Evolutionary conservation across 164 flowering plant genomes (phyloP), one percentile per base, ranked within the genome.

Genomic region (Cinnamomum micranthum): DNA sequence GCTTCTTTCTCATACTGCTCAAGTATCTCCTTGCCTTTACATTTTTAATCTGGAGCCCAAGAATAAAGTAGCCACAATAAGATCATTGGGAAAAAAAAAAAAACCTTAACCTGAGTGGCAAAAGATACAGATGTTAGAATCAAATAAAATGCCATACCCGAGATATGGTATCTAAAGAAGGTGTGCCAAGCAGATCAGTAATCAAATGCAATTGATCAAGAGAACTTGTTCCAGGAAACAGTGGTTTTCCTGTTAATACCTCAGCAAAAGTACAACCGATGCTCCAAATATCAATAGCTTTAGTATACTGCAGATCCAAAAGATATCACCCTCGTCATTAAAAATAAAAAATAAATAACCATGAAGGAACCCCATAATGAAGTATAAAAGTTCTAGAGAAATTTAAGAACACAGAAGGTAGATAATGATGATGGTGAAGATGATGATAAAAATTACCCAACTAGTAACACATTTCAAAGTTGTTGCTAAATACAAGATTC

Each of bases 181-280:
- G 97, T 51, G 97, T 92, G 27, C 98, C 98, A 78, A 94, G 98
- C 65, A 94, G 85, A 79, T 94, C 98, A 5, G 98, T 94, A 88
- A 92, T 94, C 82, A 94, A 80, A 83, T 94, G 97, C 83, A 94
- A 79, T 87, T 92, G 98, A 78, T 94, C 97, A 69, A 90, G 97
- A 72, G 91, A 96, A 88, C 91, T 90, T 85, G 91, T 94, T 50
- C 98, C 97, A 81, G 98, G 98, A 80, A 92, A 94, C 20, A 94
- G 84, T 55, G 98, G 97, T 74, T 88, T 92, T 74, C 98, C 98
- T 0, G 90, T 89, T 70, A 92, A 76, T 70, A 94, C 91, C 80
- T 94, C 98, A 9, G 98, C 98, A 85, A 92, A 94, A 52, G 92
- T 94, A 89, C 98, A 92, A 69, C 98, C 97, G 71, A 94, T 94